Conservation (phyloP, 768 basidiomycete genomes). For the Phylloporus sp. region DNA sequence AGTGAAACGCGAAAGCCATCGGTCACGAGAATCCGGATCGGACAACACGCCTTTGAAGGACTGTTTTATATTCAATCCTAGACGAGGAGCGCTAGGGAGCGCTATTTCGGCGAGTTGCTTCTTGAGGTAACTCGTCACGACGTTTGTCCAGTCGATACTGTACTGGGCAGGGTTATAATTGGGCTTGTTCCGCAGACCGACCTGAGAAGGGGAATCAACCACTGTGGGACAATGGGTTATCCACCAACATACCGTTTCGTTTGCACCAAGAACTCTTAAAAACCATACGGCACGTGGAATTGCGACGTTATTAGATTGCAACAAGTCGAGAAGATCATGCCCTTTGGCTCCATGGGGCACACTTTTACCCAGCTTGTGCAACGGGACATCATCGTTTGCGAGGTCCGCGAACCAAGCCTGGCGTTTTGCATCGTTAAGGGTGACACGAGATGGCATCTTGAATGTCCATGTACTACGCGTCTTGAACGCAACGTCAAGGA, state of each 20-base stretch:
- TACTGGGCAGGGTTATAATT: constrained; percentile 81
- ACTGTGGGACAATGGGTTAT: background rate
- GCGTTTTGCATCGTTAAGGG: constrained; percentile 74
- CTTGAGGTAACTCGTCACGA: constrained; percentile 77
- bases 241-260: constrained; percentile 62
- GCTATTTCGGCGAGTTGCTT: constrained; percentile 78
- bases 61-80: constrained; percentile 76
- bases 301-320: constrained; percentile 73
- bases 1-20: constrained; percentile 74
- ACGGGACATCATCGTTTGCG: constrained; percentile 74
- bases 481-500: background rate
- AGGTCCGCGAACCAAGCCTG: constrained; percentile 81
- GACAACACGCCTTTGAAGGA: constrained; percentile 79
- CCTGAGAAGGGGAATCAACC: constrained; percentile 36
- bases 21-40: constrained; percentile 64
- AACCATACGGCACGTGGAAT: constrained; percentile 86
- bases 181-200: constrained; percentile 72
- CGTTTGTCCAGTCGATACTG: constrained; percentile 80
- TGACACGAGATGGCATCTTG: constrained; percentile 79
- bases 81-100: constrained; percentile 73
- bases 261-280: constrained; percentile 79
- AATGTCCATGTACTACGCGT: constrained; percentile 53
- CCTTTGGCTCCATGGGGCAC: constrained; percentile 87
- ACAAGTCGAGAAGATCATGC: constrained; percentile 73
- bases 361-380: constrained; percentile 78